phyloP scores from a whole-genome alignment of 1,284 basidiomycete species.

The Hemileccinum hortonii region DNA sequence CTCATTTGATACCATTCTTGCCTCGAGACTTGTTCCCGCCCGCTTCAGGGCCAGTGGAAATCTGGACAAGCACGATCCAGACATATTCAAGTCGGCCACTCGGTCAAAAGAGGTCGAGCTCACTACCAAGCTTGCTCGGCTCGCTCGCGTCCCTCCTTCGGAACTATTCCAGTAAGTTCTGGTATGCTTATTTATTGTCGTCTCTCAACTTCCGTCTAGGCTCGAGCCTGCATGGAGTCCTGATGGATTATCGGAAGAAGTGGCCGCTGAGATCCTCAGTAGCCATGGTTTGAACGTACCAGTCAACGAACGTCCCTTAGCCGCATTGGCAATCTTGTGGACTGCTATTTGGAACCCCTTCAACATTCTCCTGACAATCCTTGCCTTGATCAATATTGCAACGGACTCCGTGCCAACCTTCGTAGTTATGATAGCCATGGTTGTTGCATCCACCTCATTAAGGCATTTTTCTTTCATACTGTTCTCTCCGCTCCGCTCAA shows the following conservation, averaged over 20 bases:
- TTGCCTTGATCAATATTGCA: constrained; percentile 29
- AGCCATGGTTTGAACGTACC: constrained; percentile 28
- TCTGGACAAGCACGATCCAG: constrained; percentile 31
- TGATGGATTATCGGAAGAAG: constrained; percentile 26
- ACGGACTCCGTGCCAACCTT: constrained; percentile 33
- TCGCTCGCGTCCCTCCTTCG: constrained; percentile 26
- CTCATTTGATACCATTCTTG: constrained; percentile 19
- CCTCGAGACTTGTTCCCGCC: constrained; percentile 24
- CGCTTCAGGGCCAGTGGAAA: constrained; percentile 17
- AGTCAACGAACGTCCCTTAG: constrained; percentile 31
- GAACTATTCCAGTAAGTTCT: constrained; percentile 24
- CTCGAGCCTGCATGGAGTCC: constrained; percentile 29
- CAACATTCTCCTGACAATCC: constrained; percentile 31
- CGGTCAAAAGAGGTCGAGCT: constrained; percentile 24
- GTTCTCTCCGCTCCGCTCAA: not conserved
- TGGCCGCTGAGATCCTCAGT: constrained; percentile 18
- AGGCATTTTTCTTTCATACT: constrained; percentile 15
- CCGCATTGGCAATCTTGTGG: constrained; percentile 27
- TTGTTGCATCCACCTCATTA: constrained; percentile 31
- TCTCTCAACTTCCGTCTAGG: constrained; percentile 14
- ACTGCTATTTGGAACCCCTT: constrained; percentile 34
- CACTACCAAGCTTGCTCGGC: constrained; percentile 21
- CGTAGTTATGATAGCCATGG: constrained; percentile 33
- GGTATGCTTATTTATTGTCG: not conserved
- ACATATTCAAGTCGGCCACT: constrained; percentile 20